Evolutionary conservation across 495 filamentous ascomycete genomes (phyloP).

Genomic region (Aspergillus sclerotioniger): DNA sequence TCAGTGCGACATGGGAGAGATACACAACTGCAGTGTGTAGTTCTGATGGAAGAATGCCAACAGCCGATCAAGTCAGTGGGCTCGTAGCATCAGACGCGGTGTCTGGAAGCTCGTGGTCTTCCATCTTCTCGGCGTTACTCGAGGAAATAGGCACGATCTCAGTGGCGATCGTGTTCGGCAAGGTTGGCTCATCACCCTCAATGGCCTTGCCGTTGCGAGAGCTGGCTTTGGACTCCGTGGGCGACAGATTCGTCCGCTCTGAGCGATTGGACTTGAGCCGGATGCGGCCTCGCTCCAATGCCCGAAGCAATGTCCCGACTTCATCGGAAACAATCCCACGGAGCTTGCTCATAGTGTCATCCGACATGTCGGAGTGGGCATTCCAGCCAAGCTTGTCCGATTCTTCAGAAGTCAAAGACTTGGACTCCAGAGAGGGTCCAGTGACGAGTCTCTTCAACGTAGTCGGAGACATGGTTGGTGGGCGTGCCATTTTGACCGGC

Average conservation of each 20-base stretch:
- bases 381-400: slow-evolving; percentile 43
- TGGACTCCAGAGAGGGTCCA: slow-evolving; percentile 37
- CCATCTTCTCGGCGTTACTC: slow-evolving; percentile 14
- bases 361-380: slow-evolving; percentile 37
- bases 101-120: slow-evolving; percentile 26
- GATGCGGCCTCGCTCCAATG: slow-evolving; percentile 37
- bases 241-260: slow-evolving; percentile 33
- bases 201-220: slow-evolving; percentile 17
- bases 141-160: slow-evolving; percentile 29
- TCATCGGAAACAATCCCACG: slow-evolving; percentile 41
- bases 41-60: neutral
- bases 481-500: slow-evolving; percentile 38
- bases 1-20: too few relatives aligned
- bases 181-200: slow-evolving; percentile 26
- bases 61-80: slow-evolving; percentile 8
- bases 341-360: slow-evolving; percentile 39
- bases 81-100: slow-evolving; percentile 30
- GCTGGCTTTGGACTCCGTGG: slow-evolving; percentile 31
- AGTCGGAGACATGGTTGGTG: slow-evolving; percentile 32
- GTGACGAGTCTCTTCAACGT: slow-evolving; percentile 33
- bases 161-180: slow-evolving; percentile 32
- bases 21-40: slow-evolving; percentile 15
- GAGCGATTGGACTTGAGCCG: slow-evolving; percentile 34
- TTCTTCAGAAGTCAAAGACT: slow-evolving; percentile 36
- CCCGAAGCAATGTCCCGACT: slow-evolving; percentile 34